Percentiles rank a stretch among this genome's conserved stretches.
Evolutionary conservation across 352 stramenopile genomes (phyloP).

Genomic region (Pythium aristosporum): DNA sequence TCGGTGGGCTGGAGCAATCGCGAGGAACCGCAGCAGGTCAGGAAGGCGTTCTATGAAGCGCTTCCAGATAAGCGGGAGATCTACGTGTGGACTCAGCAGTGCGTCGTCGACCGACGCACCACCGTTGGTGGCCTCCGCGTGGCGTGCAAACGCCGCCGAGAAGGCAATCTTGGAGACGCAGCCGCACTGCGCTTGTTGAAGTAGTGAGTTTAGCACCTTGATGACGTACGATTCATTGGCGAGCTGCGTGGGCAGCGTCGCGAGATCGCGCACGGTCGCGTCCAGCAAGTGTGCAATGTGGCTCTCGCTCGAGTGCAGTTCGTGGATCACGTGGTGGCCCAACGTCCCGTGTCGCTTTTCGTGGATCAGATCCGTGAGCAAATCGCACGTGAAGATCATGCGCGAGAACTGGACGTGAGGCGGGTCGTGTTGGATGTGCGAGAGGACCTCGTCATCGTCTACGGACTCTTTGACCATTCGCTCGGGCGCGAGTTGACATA

Average conservation of each 20-base stretch:
- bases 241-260: conserved; percentile 50
- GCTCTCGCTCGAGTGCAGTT: conserved; percentile 37
- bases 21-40: conserved; percentile 40
- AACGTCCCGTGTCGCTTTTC: conserved; percentile 58
- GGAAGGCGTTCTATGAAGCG: conserved; percentile 43
- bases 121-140: conserved; percentile 1
- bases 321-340: conserved; percentile 46
- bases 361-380: conserved; percentile 77
- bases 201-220: conserved; percentile 78
- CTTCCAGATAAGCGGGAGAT: conserved; percentile 67
- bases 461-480: conserved; percentile 1
- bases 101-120: conserved; percentile 21
- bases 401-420: conserved; percentile 53
- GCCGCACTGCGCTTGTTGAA: conserved; percentile 69
- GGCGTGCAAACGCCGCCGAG: conserved; percentile 18
- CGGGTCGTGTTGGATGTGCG: conserved; percentile 25
- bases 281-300: conserved; percentile 43
- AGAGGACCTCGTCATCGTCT: conserved; percentile 10
- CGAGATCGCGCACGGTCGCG: conserved; percentile 41
- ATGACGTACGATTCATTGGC: conserved; percentile 70
- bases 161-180: conserved; percentile 65
- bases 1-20: conserved; percentile 24
- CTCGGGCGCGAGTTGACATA: conserved; percentile 59
- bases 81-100: conserved; percentile 46
- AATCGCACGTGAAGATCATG: conserved; percentile 79